These are phyloP conservation scores for Polygonum maritimum DNA, from an alignment of 148 eudicot genomes.

Conservation along the genomic window DNA sequence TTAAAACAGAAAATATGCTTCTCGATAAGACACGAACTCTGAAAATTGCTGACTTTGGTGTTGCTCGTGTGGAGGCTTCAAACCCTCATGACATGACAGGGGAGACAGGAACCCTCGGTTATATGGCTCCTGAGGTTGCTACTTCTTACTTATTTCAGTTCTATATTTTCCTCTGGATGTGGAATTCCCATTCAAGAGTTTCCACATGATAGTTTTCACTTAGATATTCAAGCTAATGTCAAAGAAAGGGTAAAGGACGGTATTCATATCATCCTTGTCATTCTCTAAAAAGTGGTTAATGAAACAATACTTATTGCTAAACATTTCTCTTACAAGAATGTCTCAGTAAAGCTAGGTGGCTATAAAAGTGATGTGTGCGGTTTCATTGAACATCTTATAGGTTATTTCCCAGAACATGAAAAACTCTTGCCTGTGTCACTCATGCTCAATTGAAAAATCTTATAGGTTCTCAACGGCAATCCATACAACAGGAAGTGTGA, in stretches of 20 bases:
- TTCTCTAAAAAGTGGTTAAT: too few species aligned
- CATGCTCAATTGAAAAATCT: slow-evolving; percentile 3
- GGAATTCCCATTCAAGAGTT: not conserved
- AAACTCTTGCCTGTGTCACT: not conserved
- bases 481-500: slow-evolving; percentile 81
- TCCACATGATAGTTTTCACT: not conserved
- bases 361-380: not conserved
- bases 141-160: not conserved
- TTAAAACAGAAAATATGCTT: slow-evolving; percentile 91
- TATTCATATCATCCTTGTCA: not conserved
- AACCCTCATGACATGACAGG: slow-evolving; percentile 95
- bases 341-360: too few species aligned
- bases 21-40: slow-evolving; percentile 62
- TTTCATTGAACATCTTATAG: not conserved
- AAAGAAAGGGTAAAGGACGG: not conserved
- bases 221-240: not conserved
- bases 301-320: not conserved
- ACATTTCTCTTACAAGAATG: not conserved
- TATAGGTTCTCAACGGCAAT: slow-evolving; percentile 72
- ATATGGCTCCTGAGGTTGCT: slow-evolving; percentile 92
- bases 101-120: slow-evolving; percentile 89
- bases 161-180: not conserved
- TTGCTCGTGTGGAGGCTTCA: slow-evolving; percentile 86
- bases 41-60: slow-evolving; percentile 88
- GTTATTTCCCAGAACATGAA: too few species aligned